Evolutionary conservation across 108 stramenopile genomes (phyloP).

Genomic region (Skeletonema potamos): DNA sequence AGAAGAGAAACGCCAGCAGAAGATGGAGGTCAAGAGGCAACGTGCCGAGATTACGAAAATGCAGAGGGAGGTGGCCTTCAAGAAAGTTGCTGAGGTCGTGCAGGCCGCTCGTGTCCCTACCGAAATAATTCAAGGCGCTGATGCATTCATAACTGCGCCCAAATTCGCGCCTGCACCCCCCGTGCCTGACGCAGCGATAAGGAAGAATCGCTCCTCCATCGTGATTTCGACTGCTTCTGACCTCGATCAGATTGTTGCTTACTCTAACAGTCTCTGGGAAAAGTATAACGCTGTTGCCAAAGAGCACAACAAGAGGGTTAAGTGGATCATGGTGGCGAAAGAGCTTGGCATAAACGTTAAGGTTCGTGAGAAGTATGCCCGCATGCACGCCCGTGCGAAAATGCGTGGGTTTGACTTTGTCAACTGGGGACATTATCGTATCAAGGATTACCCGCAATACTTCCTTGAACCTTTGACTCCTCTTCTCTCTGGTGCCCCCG

Average conservation of each 20-base stretch:
- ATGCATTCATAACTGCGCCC: conserved; percentile 24
- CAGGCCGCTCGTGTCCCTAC: conserved; percentile 72
- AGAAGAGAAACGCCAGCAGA: conserved; percentile 61
- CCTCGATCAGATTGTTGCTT: conserved; percentile 72
- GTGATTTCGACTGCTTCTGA: conserved; percentile 75
- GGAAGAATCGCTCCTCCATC: conserved; percentile 72
- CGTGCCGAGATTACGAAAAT: conserved; percentile 65
- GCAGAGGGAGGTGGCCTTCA: conserved; percentile 75
- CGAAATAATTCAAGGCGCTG: conserved; percentile 68
- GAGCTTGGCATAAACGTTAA: conserved; percentile 87
- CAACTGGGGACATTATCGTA: conserved; percentile 40
- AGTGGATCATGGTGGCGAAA: conserved; percentile 79
- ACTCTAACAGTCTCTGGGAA: conserved; percentile 82
- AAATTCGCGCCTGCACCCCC: not conserved
- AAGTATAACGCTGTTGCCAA: conserved; percentile 87
- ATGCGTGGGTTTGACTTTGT: conserved; percentile 76
- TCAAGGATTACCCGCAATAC: conserved; percentile 34
- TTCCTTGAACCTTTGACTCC: conserved; percentile 14
- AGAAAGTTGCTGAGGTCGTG: conserved; percentile 72
- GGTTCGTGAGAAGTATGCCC: conserved; percentile 84
- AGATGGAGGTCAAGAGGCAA: conserved; percentile 57
- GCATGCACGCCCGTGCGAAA: conserved; percentile 78
- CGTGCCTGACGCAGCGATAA: conserved; percentile 5
- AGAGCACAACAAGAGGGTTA: conserved; percentile 85
- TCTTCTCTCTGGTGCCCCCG: not conserved